These are phyloP conservation scores for Yamadazyma olivae DNA, from an alignment of 805 yeast species.

Conservation along the genomic window DNA sequence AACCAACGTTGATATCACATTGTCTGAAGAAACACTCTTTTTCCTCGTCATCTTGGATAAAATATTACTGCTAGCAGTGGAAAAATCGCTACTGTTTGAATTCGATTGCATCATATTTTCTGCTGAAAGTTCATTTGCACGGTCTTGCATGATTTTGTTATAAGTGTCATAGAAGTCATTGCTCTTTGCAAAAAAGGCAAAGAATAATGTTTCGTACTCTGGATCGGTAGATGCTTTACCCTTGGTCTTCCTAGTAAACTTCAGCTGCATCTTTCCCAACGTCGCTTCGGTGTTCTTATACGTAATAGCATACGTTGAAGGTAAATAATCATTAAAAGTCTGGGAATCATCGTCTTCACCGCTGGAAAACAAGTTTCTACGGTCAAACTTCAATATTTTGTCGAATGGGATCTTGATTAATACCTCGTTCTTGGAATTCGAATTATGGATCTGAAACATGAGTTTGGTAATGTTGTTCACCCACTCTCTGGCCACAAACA, in stretches of 20 bases:
- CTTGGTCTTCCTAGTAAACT: constrained; percentile 8
- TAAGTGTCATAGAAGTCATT: constrained; percentile 39
- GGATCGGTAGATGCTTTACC: neutral
- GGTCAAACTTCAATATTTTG: constrained; percentile 61
- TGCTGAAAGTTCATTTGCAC: constrained; percentile 4
- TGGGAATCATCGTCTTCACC: constrained; percentile 8
- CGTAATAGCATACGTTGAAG: constrained; percentile 7
- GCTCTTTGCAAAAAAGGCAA: constrained; percentile 62
- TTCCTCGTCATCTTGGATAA: constrained; percentile 1
- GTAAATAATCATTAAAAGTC: constrained; percentile 8
- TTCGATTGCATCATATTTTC: neutral
- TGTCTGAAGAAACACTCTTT: neutral
- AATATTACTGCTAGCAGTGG: neutral
- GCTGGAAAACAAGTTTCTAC: constrained; percentile 26
- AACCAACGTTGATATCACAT: constrained; percentile 9
- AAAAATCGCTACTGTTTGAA: neutral
- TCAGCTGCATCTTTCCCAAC: constrained; percentile 5
- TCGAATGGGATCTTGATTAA: constrained; percentile 72
- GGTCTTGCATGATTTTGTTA: constrained; percentile 21
- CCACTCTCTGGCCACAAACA: constrained; percentile 78
- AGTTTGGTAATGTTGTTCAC: constrained; percentile 68
- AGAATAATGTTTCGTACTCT: constrained; percentile 59
- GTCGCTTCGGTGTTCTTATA: neutral
- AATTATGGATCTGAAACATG: constrained; percentile 59
- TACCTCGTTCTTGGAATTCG: constrained; percentile 69